Conservation (phyloP, 805 yeast genomes). For the Pichia sporocuriosa region DNA sequence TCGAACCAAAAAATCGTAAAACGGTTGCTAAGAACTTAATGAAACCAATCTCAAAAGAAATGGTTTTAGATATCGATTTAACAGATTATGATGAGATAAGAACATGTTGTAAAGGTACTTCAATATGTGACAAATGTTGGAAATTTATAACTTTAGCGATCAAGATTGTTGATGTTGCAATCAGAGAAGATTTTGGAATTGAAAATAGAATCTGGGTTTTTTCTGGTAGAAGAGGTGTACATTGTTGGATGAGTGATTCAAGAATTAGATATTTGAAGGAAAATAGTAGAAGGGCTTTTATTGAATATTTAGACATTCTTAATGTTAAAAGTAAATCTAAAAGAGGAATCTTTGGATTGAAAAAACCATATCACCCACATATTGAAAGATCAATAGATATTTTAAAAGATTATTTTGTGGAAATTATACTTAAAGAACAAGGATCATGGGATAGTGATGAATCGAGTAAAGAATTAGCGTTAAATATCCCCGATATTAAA, state of each 20-base stretch:
- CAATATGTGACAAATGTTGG: conserved; percentile 89
- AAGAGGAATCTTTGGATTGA: conserved; percentile 43
- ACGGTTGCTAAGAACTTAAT: conserved; percentile 66
- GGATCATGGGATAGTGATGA: conserved; percentile 71
- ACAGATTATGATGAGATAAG: conserved; percentile 93
- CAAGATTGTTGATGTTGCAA: conserved; percentile 60
- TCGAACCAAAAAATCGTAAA: conserved; percentile 83
- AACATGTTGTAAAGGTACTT: conserved; percentile 86
- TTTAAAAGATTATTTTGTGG: conserved; percentile 55
- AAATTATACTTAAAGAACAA: conserved; percentile 68
- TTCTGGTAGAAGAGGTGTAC: conserved; percentile 98
- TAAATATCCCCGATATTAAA: conserved; percentile 56
- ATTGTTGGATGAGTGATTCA: conserved; percentile 93
- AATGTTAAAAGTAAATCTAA: conserved; percentile 42
- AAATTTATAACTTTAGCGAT: conserved; percentile 81
- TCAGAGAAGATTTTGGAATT: conserved; percentile 86
- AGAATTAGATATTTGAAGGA: conserved; percentile 75
- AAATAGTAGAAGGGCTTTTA: conserved; percentile 63
- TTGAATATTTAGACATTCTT: conserved; percentile 77
- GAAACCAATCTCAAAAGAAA: conserved; percentile 78
- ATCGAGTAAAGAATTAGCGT: conserved; percentile 48
- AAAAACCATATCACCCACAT: conserved; percentile 88
- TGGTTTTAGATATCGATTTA: conserved; percentile 94
- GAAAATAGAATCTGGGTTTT: conserved; percentile 87
- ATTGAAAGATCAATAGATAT: conserved; percentile 66